A percentile compares a stretch with the other conserved stretches of the same genome.
Conservation (phyloP, 495 filamentous ascomycete species). For the Penicillium argentinense region DNA sequence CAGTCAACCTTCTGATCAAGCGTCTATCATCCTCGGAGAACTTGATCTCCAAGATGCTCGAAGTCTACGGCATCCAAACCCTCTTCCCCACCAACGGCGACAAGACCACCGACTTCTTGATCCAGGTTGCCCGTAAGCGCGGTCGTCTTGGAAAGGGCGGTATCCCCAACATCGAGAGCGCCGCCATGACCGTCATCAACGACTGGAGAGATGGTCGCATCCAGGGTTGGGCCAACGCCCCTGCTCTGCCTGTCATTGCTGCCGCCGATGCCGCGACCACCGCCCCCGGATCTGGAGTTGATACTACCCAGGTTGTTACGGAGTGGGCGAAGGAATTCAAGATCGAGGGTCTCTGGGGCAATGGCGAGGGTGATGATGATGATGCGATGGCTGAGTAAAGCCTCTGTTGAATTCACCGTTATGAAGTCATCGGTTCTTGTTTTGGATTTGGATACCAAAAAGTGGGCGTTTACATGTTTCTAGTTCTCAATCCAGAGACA, state of each 20-base stretch:
- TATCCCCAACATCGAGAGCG: slow-evolving; percentile 81
- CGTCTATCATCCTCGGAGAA: slow-evolving; percentile 71
- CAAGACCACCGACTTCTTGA: slow-evolving; percentile 83
- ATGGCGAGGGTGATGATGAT: slow-evolving; percentile 49
- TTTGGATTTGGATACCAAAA: slow-evolving; percentile 39
- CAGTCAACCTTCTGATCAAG: slow-evolving; percentile 76
- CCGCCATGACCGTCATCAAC: slow-evolving; percentile 87
- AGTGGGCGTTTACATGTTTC: slow-evolving; percentile 31
- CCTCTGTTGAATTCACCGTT: slow-evolving; percentile 7
- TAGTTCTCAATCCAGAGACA: slow-evolving; percentile 12
- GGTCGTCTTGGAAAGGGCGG: slow-evolving; percentile 87
- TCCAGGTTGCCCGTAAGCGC: slow-evolving; percentile 91
- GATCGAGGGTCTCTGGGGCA: slow-evolving; percentile 89
- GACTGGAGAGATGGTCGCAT: slow-evolving; percentile 97
- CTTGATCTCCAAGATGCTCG: slow-evolving; percentile 71
- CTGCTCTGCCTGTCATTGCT: slow-evolving; percentile 57
- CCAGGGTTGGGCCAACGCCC: slow-evolving; percentile 85
- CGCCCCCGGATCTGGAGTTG: slow-evolving; percentile 40
- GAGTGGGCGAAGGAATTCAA: slow-evolving; percentile 97
- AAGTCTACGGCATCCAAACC: slow-evolving; percentile 77
- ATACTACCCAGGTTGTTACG: slow-evolving; percentile 83
- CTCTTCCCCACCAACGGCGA: slow-evolving; percentile 70
- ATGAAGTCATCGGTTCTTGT: slow-evolving; percentile 27
- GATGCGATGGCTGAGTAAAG: slow-evolving; percentile 47
- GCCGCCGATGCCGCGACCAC: slow-evolving; percentile 28